A percentile compares a stretch with the other conserved stretches of the same genome.
These are phyloP conservation scores for Lachancea mirantina DNA, from an alignment of 805 yeast species.

Conservation along the genomic window DNA sequence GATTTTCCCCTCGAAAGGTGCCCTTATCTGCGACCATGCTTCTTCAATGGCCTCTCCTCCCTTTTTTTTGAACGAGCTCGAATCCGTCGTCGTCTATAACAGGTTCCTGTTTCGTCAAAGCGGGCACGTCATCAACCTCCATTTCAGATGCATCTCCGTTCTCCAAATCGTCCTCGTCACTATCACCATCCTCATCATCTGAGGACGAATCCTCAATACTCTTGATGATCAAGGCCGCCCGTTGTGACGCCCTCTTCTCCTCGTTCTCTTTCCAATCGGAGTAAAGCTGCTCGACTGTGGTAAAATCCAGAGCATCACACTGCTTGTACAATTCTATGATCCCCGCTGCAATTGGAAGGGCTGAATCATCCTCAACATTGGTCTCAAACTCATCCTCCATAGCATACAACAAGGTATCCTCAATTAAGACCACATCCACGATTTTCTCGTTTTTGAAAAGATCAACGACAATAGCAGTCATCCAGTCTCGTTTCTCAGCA, in stretches of 20 bases:
- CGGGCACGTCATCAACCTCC: constrained; percentile 29
- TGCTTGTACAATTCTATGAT: constrained; percentile 62
- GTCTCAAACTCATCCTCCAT: constrained; percentile 95
- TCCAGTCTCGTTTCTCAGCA: constrained; percentile 91
- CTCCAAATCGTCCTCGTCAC: constrained; percentile 38
- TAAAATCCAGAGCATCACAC: constrained; percentile 47
- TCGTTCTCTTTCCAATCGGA: constrained; percentile 51
- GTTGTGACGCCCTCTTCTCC: constrained; percentile 28
- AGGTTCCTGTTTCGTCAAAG: constrained; percentile 39
- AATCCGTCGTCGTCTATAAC: constrained; percentile 92
- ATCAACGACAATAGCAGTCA: constrained; percentile 73
- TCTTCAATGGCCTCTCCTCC: constrained; percentile 39
- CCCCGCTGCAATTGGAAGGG: constrained; percentile 61
- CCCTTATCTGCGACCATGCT: constrained; percentile 4
- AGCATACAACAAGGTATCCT: constrained; percentile 77
- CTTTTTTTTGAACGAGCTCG: constrained; percentile 72
- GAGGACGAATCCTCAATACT: constrained; percentile 53
- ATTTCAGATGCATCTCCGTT: constrained; percentile 38
- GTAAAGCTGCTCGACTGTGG: constrained; percentile 53
- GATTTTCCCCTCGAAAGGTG: not conserved
- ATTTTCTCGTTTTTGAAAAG: constrained; percentile 54
- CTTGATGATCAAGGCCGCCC: constrained; percentile 37
- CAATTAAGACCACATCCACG: constrained; percentile 73
- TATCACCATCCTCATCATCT: constrained; percentile 41
- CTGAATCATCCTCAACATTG: constrained; percentile 82